phyloP scores from a whole-genome alignment of 148 eudicot species.

The Rheum nobile region DNA sequence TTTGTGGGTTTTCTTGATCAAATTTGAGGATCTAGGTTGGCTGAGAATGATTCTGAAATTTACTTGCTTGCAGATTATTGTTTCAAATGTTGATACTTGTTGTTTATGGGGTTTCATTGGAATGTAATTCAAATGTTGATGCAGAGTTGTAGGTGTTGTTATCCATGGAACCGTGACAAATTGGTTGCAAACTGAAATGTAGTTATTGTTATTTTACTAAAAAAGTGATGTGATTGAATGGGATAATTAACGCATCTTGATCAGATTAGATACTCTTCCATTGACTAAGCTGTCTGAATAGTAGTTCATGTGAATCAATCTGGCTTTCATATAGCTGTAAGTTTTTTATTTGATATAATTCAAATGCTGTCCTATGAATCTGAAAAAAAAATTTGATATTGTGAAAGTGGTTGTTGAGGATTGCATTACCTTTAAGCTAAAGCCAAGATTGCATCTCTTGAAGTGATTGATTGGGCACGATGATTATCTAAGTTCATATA shows the following conservation, averaged over 20 bases:
- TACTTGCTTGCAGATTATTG: background rate
- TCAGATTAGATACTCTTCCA: background rate
- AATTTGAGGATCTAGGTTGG: background rate
- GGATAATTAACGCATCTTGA: background rate
- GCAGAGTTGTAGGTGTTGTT: background rate
- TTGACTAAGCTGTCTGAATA: background rate
- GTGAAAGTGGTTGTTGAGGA: conserved; percentile 2
- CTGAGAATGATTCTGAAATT: background rate
- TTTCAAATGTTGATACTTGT: background rate
- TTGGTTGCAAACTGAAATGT: background rate
- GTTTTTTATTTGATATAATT: background rate
- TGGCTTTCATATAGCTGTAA: background rate
- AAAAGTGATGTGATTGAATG: background rate
- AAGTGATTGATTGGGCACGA: background rate
- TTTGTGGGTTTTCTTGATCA: background rate
- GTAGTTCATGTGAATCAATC: background rate
- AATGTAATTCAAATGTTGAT: background rate
- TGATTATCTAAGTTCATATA: background rate
- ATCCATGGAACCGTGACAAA: background rate
- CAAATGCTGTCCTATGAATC: background rate
- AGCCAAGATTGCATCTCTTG: background rate
- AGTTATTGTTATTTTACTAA: background rate
- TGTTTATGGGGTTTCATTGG: background rate
- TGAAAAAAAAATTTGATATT: background rate
- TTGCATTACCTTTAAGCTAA: background rate